Evolutionary conservation across 2,329 filamentous ascomycete species (phyloP), one percentile per base, ranked within the genome.

Genomic region (Nemania sp.): DNA sequence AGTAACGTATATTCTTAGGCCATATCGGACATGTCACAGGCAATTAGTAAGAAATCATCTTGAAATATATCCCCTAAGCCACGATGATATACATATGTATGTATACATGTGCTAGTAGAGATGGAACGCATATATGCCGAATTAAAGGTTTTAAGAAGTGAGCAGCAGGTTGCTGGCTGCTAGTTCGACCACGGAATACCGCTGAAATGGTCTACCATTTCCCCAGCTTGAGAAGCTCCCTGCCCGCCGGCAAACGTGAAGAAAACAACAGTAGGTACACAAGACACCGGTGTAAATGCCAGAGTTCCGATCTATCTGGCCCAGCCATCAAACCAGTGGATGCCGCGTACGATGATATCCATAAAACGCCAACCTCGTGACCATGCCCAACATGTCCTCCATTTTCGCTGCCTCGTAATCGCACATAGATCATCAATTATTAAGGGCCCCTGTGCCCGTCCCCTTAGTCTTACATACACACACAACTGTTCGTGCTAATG

Each of bases 271-370:
- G 49, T 47, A 50, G 39, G 30, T 60, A 59, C 54, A 19, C 57
- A 57, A 51, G 59, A 60, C 55, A 56, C 58, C 58, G 19, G 20
- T 59, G 58, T 52, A 60, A 60, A 60, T 59, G 55, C 55, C 50
- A 54, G 54, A 49, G 40, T 30, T 41, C 54, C 44, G 30, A 41
- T 57, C 49, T 59, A 51, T 53, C 50, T 51, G 54, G 47, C 45
- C 34, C 54, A 49, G 43, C 48, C 57, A 33, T 49, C 26, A 50
- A 52, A 49, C 28, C 54, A 48, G 50, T 42, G 22, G 33, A 43
- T 46, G 40, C 30, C 33, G 33, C 23, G 45, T 49, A 23, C 26
- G 46, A 42, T 33, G 20, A 57, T 54, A 54, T 59, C 57, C 57
- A 52, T 54, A 60, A 58, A 58, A 58, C 58, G 55, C 55, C 58